Evolutionary conservation across 768 basidiomycete genomes (phyloP), one percentile per base, ranked within the genome.

Genomic region (Harrya chromipes): DNA sequence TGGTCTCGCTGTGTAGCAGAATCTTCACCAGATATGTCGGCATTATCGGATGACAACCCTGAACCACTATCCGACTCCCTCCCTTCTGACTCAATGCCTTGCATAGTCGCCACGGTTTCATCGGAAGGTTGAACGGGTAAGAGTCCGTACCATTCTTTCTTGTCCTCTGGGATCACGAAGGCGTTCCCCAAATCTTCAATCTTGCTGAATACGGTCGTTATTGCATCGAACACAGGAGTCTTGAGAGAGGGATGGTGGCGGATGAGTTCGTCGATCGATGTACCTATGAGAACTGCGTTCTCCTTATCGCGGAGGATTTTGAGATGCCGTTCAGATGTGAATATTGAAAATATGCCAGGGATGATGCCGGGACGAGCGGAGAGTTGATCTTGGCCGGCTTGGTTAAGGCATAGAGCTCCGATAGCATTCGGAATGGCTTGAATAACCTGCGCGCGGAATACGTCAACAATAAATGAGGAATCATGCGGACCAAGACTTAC

Each of bases 321-420:
- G 53, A 91, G 74, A 65, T 93, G 87, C 35, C 79, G 78, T 55
- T 91, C 86, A 13, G 87, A 91, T 7, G 87, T 88, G 70, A 95
- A 94, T 54, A 93, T 84, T 9, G 81, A 76, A 64, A 98, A 87
- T 42, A 98, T 83, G 37, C 83, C 80, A 2, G 86, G 85, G 57
- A 98, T 90, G 60, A 97, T 83, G 53, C 80, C 81, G 4, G 90
- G 88, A 23, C 88, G 84, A 9, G 80, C 77, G 10, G 80, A 70
- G 29, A 97, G 81, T 59, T 90, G 85, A 21, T 87, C 80, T 62
- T 94, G 85, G 4, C 97, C 97, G 10, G 78, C 75, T 58, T 91
- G 85, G 60, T 99, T 99, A 40, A 99, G 79, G 64, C 97, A 99
- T 26, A 99, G 74, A 0, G 97, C 97, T 29, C 97, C 95, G 45